These are phyloP conservation scores for Volvox africanus DNA, from an alignment of 139 green algal species.

Conservation along the genomic window DNA sequence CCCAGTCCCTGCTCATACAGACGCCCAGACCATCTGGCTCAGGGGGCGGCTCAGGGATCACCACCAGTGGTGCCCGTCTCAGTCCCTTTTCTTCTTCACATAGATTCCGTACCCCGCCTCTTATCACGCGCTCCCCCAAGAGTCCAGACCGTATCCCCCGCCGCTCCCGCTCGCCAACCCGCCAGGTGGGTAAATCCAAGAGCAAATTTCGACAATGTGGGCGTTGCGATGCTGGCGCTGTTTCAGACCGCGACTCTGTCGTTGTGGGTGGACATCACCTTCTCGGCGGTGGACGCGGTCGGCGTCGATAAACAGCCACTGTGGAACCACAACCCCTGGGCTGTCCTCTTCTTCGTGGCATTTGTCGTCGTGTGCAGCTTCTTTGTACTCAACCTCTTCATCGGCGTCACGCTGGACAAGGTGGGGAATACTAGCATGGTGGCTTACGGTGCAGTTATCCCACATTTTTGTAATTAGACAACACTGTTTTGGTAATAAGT, in stretches of 20 bases:
- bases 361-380: slow-evolving; percentile 68
- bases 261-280: slow-evolving; percentile 73
- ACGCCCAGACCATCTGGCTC: too few species aligned
- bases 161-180: not conserved
- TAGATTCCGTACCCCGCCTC: too few species aligned
- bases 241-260: slow-evolving; percentile 61
- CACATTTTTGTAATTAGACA: too few species aligned
- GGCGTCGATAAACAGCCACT: slow-evolving; percentile 70
- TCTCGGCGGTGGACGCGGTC: slow-evolving; percentile 65
- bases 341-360: slow-evolving; percentile 68
- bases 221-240: slow-evolving; percentile 66
- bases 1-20: too few species aligned
- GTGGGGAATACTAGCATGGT: slow-evolving; percentile 11
- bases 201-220: slow-evolving; percentile 81
- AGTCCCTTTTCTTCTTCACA: too few species aligned
- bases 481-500: too few species aligned
- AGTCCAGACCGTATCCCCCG: not conserved
- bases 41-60: too few species aligned
- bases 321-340: slow-evolving; percentile 52
- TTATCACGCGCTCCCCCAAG: too few species aligned
- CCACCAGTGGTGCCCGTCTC: too few species aligned
- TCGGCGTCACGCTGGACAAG: slow-evolving; percentile 51
- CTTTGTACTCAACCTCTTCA: slow-evolving; percentile 64
- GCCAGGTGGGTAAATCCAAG: slow-evolving; percentile 58
- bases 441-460: too few species aligned